Base-by-base conservation (phyloP, 768 basidiomycete genomes). In the Tulasnella sp. region DNA sequence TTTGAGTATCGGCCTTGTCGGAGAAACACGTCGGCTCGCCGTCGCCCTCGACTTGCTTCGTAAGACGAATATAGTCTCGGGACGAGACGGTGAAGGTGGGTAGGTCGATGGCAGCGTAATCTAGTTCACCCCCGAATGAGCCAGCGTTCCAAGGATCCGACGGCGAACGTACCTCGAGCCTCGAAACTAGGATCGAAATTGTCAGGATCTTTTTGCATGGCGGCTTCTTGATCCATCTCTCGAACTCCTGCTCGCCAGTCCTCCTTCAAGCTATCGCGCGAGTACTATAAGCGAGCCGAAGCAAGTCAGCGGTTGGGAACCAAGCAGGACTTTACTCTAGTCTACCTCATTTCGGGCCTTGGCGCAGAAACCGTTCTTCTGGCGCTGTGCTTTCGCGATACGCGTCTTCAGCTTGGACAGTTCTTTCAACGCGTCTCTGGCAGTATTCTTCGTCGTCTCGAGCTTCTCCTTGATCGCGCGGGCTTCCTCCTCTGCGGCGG, bases 321-420 rank as follows among this genome's bases (percentile, higher is more conserved):
- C 46, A 20, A 18, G 18, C 14, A 46, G 12, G 14, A 3, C 16
- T 22, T 31, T 22, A 12, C 0, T 72, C 75, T 18, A 50, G 80
- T 84, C 80, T 73, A 90, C 90, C 85, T 90, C 89, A 3, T 90
- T 90, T 7, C 91, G 87, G 84, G 89, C 90, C 79, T 89, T 82
- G 0, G 91, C 90, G 82, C 91, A 92, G 83, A 90, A 91, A 0
- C 88, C 90, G 81, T 92, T 92, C 86, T 92, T 92, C 80, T 90
- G 89, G 82, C 86, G 82, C 79, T 86, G 86, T 0, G 83, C 82
- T 69, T 84, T 85, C 44, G 50, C 80, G 34, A 86, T 80, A 79
- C 83, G 84, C 84, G 89, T 90, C 82, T 90, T 90, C 34, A 87
- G 79, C 3, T 64, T 85, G 2, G 85, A 83, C 31, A 87, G 82